These are phyloP conservation scores for Lasiodiplodia hormozganensis DNA, from an alignment of 2,329 filamentous ascomycete genomes.

Conservation along the genomic window DNA sequence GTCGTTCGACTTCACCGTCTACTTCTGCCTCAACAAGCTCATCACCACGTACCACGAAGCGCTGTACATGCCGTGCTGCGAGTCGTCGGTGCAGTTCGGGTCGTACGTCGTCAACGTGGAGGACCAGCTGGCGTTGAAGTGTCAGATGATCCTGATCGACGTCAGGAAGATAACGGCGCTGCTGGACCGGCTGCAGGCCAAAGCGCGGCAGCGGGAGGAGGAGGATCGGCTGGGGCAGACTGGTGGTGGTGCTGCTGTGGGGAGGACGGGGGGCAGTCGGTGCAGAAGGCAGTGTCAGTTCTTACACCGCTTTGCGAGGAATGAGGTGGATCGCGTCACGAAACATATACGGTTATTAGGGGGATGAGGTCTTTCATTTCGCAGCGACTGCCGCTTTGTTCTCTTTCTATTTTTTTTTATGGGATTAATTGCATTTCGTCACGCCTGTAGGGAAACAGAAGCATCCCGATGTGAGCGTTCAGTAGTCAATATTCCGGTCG, in stretches of 20 bases:
- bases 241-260: background rate
- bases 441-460: background rate
- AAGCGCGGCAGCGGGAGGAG: background rate
- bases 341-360: background rate
- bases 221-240: background rate
- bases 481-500: background rate
- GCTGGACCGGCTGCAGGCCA: background rate
- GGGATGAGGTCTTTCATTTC: background rate
- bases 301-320: conserved; percentile 1
- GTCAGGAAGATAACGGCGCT: background rate
- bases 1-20: background rate
- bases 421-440: background rate
- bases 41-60: background rate
- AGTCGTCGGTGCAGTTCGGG: background rate
- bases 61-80: background rate
- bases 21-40: conserved; percentile 4
- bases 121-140: background rate
- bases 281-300: background rate
- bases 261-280: background rate
- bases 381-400: background rate
- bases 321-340: background rate
- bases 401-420: background rate
- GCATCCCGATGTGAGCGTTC: background rate
- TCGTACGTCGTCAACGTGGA: background rate
- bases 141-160: background rate